These are phyloP conservation scores for Xylariomycetidae sp. DNA, from an alignment of 2,329 filamentous ascomycete genomes.

Conservation along the genomic window DNA sequence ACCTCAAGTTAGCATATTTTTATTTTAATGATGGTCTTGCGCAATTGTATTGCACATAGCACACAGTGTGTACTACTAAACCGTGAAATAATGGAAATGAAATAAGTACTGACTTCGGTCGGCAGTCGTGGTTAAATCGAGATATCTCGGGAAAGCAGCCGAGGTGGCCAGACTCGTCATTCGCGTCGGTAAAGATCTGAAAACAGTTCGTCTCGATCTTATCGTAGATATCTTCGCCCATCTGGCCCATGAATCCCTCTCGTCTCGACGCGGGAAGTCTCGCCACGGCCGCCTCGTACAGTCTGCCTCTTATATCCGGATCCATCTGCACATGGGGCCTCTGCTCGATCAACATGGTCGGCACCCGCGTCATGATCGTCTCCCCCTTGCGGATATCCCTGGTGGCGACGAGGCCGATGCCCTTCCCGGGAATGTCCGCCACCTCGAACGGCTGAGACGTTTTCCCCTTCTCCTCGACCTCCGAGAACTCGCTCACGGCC, in stretches of 20 bases:
- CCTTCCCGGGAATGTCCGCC: slow-evolving; percentile 29
- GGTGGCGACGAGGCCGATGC: slow-evolving; percentile 31
- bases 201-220: slow-evolving; percentile 34
- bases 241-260: slow-evolving; percentile 25
- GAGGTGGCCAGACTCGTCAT: slow-evolving; percentile 24
- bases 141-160: slow-evolving; percentile 30
- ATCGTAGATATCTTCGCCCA: slow-evolving; percentile 23
- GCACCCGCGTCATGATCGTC: slow-evolving; percentile 26
- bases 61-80: background rate
- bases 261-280: slow-evolving; percentile 19
- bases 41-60: background rate
- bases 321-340: slow-evolving; percentile 14
- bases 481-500: slow-evolving; percentile 12
- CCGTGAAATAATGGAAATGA: too few species aligned
- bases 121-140: slow-evolving; percentile 35
- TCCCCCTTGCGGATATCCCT: slow-evolving; percentile 30
- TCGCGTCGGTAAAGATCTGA: slow-evolving; percentile 26
- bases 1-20: background rate
- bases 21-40: background rate
- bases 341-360: slow-evolving; percentile 27
- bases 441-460: slow-evolving; percentile 22
- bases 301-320: slow-evolving; percentile 10
- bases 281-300: slow-evolving; percentile 26
- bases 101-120: slow-evolving; percentile 32
- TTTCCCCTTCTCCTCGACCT: slow-evolving; percentile 1